Base-by-base conservation (phyloP, 352 stramenopile genomes). In the Globisporangium viniferum region DNA sequence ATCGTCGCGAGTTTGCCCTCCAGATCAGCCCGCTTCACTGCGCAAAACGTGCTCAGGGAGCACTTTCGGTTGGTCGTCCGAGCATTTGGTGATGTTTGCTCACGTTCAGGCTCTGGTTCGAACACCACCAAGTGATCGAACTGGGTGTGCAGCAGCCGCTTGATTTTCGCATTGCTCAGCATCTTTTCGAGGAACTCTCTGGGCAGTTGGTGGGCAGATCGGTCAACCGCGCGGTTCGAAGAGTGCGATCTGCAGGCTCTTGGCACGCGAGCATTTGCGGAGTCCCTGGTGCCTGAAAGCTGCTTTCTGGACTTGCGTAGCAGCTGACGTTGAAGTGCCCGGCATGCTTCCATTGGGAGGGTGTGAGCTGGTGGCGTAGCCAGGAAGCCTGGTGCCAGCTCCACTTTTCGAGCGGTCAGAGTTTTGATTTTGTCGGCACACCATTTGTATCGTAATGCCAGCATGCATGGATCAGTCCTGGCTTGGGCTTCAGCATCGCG, bases 1-100 rank as follows among this genome's bases (percentile, higher is more conserved):
- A 55, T 55, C 14, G 74, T 80, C 4, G 74, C 72, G 20, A 83
- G 59, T 49, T 69, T 51, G 29, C 76, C 62, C 36, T 68, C 62
- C 8, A 83, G 29, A 41, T 68, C 58, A 15, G 72, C 60, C 20
- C 65, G 49, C 48, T 81, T 81, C 10, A 73, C 67, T 2, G 65
- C 72, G 36, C 63, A 79, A 20, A 83, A 83, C 0, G 66, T 81
- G 35, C n/a, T 8, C 22, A 64, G 56, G 24, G 24, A 24, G 39
- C 12, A 20, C 53, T 56, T 41, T 6, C 27, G 53, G 12, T 18
- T 35, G 24, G 24, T 35, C 56, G 22, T 22, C 27, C 7, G 5
- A 27, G 33, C 39, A 22, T 10, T 22, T 31, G 14, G 0, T 41
- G 14, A 1, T 8, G 49, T 56, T 18, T 24, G 48, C 4, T 41